These are phyloP conservation scores for Agaricus bisporus DNA, from an alignment of 768 basidiomycete species.

Conservation along the genomic window DNA sequence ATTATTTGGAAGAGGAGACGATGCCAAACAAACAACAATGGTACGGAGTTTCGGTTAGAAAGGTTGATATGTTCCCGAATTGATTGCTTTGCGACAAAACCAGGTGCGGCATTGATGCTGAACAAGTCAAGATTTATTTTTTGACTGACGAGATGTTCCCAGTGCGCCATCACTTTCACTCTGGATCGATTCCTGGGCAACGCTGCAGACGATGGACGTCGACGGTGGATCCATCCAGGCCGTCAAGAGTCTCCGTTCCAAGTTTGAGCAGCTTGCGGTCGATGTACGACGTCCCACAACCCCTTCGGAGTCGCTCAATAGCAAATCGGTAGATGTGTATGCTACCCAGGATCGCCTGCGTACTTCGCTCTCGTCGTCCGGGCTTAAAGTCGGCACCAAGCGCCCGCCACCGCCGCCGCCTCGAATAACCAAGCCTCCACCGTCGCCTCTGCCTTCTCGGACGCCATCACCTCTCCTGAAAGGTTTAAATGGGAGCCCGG, in stretches of 20 bases:
- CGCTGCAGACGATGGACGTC: conserved; percentile 25
- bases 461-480: conserved; percentile 26
- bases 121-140: no score
- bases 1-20: background rate
- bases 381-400: conserved; percentile 37
- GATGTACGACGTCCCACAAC: conserved; percentile 18
- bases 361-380: conserved; percentile 47
- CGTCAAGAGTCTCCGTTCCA: conserved; percentile 63
- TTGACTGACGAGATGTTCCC: background rate
- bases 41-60: background rate
- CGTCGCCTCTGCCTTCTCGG: conserved; percentile 30
- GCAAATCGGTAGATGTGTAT: conserved; percentile 29
- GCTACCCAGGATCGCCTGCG: conserved; percentile 28
- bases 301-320: conserved; percentile 20
- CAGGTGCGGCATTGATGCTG: no score
- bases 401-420: conserved; percentile 58
- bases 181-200: background rate
- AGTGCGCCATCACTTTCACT: background rate
- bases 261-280: conserved; percentile 63
- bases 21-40: conserved; percentile 1
- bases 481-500: conserved; percentile 2
- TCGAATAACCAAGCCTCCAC: conserved; percentile 24
- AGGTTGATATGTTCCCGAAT: no score
- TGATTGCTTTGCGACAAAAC: no score
- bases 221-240: conserved; percentile 54